These are phyloP conservation scores for Penicillium verhagenii DNA, from an alignment of 495 filamentous ascomycete genomes.

Conservation along the genomic window DNA sequence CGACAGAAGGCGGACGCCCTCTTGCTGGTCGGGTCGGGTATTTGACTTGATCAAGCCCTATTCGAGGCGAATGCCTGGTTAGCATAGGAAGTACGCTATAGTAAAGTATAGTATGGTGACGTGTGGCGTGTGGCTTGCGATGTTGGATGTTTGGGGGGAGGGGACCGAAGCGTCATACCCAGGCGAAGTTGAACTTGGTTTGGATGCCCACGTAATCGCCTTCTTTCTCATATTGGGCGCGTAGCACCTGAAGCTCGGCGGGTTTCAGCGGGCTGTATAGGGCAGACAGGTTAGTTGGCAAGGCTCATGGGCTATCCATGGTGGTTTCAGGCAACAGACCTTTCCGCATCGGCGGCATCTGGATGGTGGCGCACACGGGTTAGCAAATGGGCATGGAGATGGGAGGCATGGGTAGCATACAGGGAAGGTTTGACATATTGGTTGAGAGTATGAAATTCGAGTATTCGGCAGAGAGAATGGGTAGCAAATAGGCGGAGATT, in stretches of 20 bases:
- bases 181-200: slow-evolving; percentile 99
- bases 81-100: too few species aligned
- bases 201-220: slow-evolving; percentile 94
- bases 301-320: neutral
- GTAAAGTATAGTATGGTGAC: too few species aligned
- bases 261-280: slow-evolving; percentile 73
- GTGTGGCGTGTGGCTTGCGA: too few species aligned
- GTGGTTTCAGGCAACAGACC: slow-evolving; percentile 58
- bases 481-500: neutral
- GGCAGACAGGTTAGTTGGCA: slow-evolving; percentile 12
- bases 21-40: slow-evolving; percentile 80
- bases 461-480: slow-evolving; percentile 3
- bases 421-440: slow-evolving; percentile 68
- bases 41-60: slow-evolving; percentile 94
- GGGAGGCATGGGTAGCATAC: slow-evolving; percentile 47
- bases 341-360: slow-evolving; percentile 98
- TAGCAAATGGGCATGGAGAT: slow-evolving; percentile 14
- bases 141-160: neutral
- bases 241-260: slow-evolving; percentile 85
- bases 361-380: slow-evolving; percentile 15
- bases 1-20: slow-evolving; percentile 89
- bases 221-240: slow-evolving; percentile 93
- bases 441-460: neutral
- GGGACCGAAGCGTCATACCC: slow-evolving; percentile 63
- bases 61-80: slow-evolving; percentile 8